Conservation (phyloP, 306 rosid genomes). For the Hippophae tibetana region DNA sequence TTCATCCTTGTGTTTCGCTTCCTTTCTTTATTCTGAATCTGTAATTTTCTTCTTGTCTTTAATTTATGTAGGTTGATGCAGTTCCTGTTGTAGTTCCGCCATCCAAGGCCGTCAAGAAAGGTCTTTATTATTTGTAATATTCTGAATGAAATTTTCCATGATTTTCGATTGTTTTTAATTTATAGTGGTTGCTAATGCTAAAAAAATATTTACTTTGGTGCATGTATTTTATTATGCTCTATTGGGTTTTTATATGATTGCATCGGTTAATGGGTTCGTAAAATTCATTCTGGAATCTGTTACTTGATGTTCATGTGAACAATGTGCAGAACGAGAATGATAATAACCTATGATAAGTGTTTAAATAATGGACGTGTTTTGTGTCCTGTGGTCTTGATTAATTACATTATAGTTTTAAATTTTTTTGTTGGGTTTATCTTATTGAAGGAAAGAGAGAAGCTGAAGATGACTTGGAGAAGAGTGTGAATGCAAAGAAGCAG, state of each 20-base stretch:
- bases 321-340: too few species aligned
- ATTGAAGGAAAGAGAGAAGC: constrained; percentile 63
- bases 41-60: background rate
- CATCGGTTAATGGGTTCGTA: too few species aligned
- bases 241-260: too few species aligned
- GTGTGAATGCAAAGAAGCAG: constrained; percentile 53
- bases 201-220: too few species aligned
- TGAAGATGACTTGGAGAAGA: constrained; percentile 40
- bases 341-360: too few species aligned
- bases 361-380: background rate
- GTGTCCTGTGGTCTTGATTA: background rate
- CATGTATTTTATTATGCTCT: too few species aligned
- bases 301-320: too few species aligned
- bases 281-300: too few species aligned
- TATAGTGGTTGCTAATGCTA: background rate
- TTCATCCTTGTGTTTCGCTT: background rate
- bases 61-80: constrained; percentile 43
- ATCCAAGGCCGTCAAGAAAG: constrained; percentile 52
- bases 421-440: background rate
- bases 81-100: constrained; percentile 43
- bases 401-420: background rate
- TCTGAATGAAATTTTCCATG: background rate
- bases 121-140: constrained; percentile 17
- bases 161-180: background rate
- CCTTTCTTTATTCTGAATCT: background rate